Evolutionary conservation across 371 early-diverging fungal species (phyloP).

Genomic region (Syncephalastrum contaminatum): DNA sequence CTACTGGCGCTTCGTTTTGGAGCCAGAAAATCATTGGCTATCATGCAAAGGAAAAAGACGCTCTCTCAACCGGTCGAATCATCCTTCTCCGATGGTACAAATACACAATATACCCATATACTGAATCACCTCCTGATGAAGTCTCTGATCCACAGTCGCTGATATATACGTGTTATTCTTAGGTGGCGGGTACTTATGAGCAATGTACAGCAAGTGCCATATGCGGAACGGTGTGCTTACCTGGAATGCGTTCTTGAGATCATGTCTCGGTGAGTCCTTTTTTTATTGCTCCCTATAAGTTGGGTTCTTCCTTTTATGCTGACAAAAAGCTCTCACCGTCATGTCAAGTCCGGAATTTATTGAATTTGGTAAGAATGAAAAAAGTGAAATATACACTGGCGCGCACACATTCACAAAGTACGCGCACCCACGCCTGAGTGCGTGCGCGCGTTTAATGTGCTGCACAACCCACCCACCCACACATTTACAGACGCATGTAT

Average conservation of each 20-base stretch:
- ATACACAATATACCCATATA: conserved; percentile 4
- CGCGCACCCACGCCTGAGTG: no score
- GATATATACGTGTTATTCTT: not conserved
- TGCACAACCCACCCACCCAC: conserved; percentile 26
- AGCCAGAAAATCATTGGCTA: conserved; percentile 1
- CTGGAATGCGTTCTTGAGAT: conserved; percentile 9
- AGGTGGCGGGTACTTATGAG: conserved; percentile 6
- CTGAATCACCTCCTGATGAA: not conserved
- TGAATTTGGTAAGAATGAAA: conserved; percentile 2
- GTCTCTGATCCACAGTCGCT: not conserved
- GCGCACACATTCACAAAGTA: no score
- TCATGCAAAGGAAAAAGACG: conserved; percentile 12
- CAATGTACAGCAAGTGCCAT: not conserved
- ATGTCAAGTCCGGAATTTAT: conserved; percentile 4
- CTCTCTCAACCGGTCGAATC: conserved; percentile 13
- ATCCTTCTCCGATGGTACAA: conserved; percentile 28
- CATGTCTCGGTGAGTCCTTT: conserved; percentile 2
- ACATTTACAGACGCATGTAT: conserved; percentile 42
- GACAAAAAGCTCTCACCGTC: no score
- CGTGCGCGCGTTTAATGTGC: no score
- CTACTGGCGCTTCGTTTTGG: no score
- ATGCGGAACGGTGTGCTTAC: conserved; percentile 4
- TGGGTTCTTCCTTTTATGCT: no score
- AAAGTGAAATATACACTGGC: conserved; percentile 1
- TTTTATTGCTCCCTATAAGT: not conserved